Evolutionary conservation across 805 yeast genomes (phyloP), one percentile per base, ranked within the genome.

Genomic region (Maudiozyma bulderi): DNA sequence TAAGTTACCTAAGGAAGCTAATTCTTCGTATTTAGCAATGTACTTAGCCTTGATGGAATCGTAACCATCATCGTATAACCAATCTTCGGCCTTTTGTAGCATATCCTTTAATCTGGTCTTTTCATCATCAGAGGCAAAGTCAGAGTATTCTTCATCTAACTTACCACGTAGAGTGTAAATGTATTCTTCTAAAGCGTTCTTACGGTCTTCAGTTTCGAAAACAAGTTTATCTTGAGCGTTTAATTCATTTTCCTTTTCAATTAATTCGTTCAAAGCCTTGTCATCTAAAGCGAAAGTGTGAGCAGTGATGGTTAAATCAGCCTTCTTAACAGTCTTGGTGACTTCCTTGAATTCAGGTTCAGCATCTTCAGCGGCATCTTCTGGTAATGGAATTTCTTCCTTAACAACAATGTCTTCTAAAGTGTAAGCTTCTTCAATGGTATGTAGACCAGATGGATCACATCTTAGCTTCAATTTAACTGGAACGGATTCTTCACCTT

Each of bases 111-210:
- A 77, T 65, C 78, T 85, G 56, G 73, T 74, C 80, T 91, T 91
- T 79, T 93, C 99, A 63, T 81, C 88, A 52, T 84, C 95, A 57
- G 85, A 77, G 50, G 97, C 96, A 67, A 90, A 93, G 61, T 76
- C 82, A 58, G 86, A 78, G 69, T 91, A 91, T 61, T 82, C 82
- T 50, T 89, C 99, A 52, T 90, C 98, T 65, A 93, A 77, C 76
- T 93, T 93, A 69, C 95, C 95, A 75, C 99, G 86, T 72, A 91
- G 81, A 63, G 88, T 95, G 74, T 93, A 93, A 65, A 93, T 93
- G 78, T 93, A 93, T 78, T 93, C 99, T 78, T 93, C 99, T 54
- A 93, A 78, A 57, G 96, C 93, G 71, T 93, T 93, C 84, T 93
- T 93, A 73, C 89, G 88, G 75, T 93, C 97, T 77, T 93, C 98